phyloP scores from a whole-genome alignment of 805 yeast species.

The Wickerhamomyces xylosicus region DNA sequence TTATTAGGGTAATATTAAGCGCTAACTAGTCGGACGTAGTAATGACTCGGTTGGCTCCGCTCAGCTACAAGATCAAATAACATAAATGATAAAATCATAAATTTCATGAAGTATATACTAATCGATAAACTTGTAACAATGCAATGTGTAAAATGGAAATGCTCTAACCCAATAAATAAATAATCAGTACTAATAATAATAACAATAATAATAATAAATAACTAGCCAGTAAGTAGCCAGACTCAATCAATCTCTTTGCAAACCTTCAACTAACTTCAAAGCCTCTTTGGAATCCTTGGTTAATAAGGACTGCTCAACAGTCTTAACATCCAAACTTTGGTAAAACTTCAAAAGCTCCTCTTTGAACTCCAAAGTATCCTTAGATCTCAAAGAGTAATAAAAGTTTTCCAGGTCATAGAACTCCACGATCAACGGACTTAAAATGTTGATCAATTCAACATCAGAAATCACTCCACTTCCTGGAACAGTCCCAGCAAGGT shows the following conservation, averaged over 20 bases:
- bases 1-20: no score
- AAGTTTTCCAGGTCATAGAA: constrained; percentile 25
- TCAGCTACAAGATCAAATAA: no score
- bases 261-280: background rate
- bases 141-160: no score
- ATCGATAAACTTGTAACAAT: no score
- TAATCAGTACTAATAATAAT: no score
- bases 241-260: background rate
- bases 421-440: constrained; percentile 24
- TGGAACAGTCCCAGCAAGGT: constrained; percentile 8
- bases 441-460: constrained; percentile 20
- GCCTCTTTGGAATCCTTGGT: background rate
- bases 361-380: constrained; percentile 22
- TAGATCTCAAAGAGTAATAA: constrained; percentile 17
- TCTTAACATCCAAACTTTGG: background rate
- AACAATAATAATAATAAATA: background rate
- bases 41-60: no score
- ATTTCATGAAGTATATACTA: no score
- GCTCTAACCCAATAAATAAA: background rate
- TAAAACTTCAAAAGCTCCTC: constrained; percentile 19
- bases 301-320: background rate
- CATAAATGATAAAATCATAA: no score
- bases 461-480: constrained; percentile 2
- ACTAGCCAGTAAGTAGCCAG: no score
- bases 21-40: no score